phyloP scores from a whole-genome alignment of 306 rosid genomes.

The Fragaria nilgerrensis region DNA sequence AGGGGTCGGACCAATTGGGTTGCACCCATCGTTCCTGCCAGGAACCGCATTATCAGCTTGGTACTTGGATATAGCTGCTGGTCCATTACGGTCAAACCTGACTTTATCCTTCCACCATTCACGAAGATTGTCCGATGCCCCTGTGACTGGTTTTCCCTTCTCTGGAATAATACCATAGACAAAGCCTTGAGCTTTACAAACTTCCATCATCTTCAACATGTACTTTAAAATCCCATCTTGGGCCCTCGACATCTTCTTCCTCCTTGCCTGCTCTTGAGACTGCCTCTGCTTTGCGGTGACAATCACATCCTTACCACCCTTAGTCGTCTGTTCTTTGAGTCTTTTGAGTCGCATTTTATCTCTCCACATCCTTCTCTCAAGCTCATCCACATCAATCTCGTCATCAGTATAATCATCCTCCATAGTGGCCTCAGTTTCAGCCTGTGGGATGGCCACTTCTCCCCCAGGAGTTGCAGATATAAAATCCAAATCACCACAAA shows the following conservation, averaged over 20 bases:
- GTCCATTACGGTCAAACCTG: conserved; percentile 60
- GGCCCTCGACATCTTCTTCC: conserved; percentile 62
- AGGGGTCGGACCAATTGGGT: conserved; percentile 30
- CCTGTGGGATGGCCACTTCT: conserved; percentile 31
- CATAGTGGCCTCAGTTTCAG: conserved; percentile 29
- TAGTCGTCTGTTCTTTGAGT: conserved; percentile 44
- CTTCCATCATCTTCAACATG: conserved; percentile 79
- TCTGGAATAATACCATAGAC: conserved; percentile 76
- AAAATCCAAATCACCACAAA: conserved; percentile 38
- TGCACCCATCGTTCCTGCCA: conserved; percentile 33
- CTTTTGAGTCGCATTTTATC: conserved; percentile 41
- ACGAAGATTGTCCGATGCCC: conserved; percentile 74
- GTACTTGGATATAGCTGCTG: conserved; percentile 55
- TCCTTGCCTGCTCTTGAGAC: conserved; percentile 60
- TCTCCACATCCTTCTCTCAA: conserved; percentile 61
- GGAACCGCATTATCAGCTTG: conserved; percentile 43
- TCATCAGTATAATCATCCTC: conserved; percentile 58
- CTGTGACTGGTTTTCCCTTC: conserved; percentile 62
- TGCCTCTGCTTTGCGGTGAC: conserved; percentile 47
- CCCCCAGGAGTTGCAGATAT: conserved; percentile 30
- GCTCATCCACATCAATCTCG: conserved; percentile 49
- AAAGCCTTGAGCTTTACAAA: conserved; percentile 62
- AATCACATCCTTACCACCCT: conserved; percentile 36
- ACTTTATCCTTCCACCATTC: conserved; percentile 88
- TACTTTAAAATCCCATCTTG: conserved; percentile 63